These are phyloP conservation scores for Trichophyton simii DNA, from an alignment of 2,329 filamentous ascomycete genomes.

Conservation along the genomic window DNA sequence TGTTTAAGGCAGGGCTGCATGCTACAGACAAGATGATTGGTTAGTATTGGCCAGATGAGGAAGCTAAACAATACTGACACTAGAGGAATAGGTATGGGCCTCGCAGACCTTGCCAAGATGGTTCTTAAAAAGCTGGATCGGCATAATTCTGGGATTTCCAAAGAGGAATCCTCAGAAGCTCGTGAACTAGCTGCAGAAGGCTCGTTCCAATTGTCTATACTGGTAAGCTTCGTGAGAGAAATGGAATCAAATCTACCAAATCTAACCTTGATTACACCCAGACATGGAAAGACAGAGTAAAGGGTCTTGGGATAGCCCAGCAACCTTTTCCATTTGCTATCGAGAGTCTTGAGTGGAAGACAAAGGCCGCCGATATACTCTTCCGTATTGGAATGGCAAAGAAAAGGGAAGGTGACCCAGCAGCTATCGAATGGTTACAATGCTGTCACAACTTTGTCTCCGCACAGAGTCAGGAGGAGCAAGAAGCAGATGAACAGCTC, in stretches of 20 bases:
- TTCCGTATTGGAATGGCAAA: slow-evolving; percentile 59
- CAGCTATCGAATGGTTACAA: slow-evolving; percentile 60
- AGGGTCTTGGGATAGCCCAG: background rate
- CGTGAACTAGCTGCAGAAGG: background rate
- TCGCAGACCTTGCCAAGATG: slow-evolving; percentile 46
- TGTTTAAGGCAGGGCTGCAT: slow-evolving; percentile 57
- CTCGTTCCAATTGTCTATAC: background rate
- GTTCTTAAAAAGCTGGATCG: slow-evolving; percentile 43
- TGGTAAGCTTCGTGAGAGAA: background rate
- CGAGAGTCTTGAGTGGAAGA: slow-evolving; percentile 39
- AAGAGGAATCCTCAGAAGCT: background rate
- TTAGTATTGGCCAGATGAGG: background rate
- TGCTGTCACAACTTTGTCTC: slow-evolving; percentile 45
- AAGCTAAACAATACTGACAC: background rate
- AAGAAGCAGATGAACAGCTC: slow-evolving; percentile 44
- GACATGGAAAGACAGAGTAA: slow-evolving; percentile 35
- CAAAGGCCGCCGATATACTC: slow-evolving; percentile 54
- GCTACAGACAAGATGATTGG: slow-evolving; percentile 34
- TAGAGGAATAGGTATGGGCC: slow-evolving; percentile 33
- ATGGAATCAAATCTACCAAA: background rate
- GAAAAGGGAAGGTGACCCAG: slow-evolving; percentile 36
- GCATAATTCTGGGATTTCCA: background rate
- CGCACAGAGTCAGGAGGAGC: background rate
- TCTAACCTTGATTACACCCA: slow-evolving; percentile 32
- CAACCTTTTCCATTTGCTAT: slow-evolving; percentile 8